Conservation (phyloP, 352 stramenopile genomes). For the Phytophthora idaei region DNA sequence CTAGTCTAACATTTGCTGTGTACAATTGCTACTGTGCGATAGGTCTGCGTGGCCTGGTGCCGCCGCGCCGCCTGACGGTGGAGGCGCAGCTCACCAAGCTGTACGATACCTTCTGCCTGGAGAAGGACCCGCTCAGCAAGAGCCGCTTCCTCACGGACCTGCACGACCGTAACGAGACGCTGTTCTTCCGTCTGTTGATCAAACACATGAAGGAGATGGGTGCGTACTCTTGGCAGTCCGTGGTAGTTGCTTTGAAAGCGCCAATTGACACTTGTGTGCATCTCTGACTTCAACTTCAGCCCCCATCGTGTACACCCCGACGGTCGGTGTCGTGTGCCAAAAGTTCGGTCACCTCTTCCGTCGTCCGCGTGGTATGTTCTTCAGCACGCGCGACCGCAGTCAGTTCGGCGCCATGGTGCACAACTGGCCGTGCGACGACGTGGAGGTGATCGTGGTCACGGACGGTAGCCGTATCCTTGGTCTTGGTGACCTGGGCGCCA, state of each 20-base stretch:
- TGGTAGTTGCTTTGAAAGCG: background rate
- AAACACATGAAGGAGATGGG: constrained; percentile 93
- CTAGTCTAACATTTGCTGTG: constrained; percentile 2
- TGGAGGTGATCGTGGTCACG: constrained; percentile 98
- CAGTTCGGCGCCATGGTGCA: constrained; percentile 92
- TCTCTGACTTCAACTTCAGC: constrained; percentile 44
- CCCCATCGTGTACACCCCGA: constrained; percentile 98
- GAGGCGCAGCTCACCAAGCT: constrained; percentile 77
- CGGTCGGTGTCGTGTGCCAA: constrained; percentile 93
- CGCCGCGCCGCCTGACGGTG: constrained; percentile 73
- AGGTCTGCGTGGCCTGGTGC: constrained; percentile 86
- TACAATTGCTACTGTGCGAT: constrained; percentile 2
- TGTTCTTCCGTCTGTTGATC: constrained; percentile 95
- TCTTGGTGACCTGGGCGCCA: constrained; percentile 96
- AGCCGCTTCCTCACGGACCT: constrained; percentile 94
- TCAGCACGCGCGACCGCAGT: constrained; percentile 91
- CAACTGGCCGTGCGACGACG: constrained; percentile 97
- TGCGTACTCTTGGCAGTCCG: constrained; percentile 37
- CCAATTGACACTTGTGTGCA: constrained; percentile 34
- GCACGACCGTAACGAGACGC: constrained; percentile 96
- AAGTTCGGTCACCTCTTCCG: constrained; percentile 93
- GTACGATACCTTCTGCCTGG: constrained; percentile 70
- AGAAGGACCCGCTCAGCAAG: constrained; percentile 89
- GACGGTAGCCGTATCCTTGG: constrained; percentile 97
- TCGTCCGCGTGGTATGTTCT: constrained; percentile 95